These are phyloP conservation scores for Leucoagaricus sp. DNA, from an alignment of 1,284 basidiomycete species.

Conservation along the genomic window DNA sequence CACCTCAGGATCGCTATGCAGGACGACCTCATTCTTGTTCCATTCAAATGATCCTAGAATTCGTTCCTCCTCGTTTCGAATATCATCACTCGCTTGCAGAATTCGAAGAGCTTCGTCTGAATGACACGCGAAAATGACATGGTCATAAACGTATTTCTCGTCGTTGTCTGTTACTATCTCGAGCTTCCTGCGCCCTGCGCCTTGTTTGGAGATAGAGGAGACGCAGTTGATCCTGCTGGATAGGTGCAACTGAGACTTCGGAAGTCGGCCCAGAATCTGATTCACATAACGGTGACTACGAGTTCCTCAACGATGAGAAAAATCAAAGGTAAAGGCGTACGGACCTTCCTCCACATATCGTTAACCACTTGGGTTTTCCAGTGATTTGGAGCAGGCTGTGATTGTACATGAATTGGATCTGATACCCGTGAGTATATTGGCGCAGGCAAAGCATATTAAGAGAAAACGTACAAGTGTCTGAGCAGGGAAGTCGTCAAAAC, in stretches of 20 bases:
- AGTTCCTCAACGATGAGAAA: neutral
- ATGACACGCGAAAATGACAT: conserved; percentile 80
- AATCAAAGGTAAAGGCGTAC: neutral
- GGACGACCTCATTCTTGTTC: conserved; percentile 69
- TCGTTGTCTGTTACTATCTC: conserved; percentile 47
- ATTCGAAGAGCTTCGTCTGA: conserved; percentile 69
- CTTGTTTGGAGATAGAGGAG: conserved; percentile 19
- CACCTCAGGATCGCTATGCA: conserved; percentile 68
- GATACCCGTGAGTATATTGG: neutral
- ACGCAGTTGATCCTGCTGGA: conserved; percentile 56
- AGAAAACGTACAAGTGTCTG: conserved; percentile 55
- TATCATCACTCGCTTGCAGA: conserved; percentile 52
- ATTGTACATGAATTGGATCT: conserved; percentile 78
- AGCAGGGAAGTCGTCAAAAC: conserved; percentile 73
- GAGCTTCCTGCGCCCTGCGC: conserved; percentile 29
- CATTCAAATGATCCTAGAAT: conserved; percentile 66
- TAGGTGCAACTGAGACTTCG: conserved; percentile 56
- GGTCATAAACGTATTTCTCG: conserved; percentile 55
- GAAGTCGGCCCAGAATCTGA: conserved; percentile 58
- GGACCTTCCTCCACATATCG: conserved; percentile 73
- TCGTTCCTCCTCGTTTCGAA: conserved; percentile 53
- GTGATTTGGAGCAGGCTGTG: conserved; percentile 79
- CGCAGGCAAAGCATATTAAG: neutral
- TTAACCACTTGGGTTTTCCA: conserved; percentile 78
- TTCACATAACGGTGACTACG: conserved; percentile 67